Percentiles rank a stretch among this genome's conserved stretches.
Evolutionary conservation across 1,284 basidiomycete genomes (phyloP).

Genomic region (Apiotrichum gracile): DNA sequence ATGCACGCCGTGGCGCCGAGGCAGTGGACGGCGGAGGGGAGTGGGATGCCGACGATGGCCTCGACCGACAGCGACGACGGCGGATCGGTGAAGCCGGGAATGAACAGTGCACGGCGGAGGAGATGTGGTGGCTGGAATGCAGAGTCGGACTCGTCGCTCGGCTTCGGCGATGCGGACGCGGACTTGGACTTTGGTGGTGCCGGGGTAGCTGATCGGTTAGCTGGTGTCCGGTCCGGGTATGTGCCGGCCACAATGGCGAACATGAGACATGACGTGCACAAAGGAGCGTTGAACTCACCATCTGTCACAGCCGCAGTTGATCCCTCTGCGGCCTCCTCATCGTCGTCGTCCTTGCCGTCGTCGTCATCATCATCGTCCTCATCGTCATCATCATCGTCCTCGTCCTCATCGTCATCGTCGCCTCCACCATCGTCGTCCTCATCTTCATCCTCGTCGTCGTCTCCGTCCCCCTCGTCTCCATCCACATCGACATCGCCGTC

Average conservation of each 20-base stretch:
- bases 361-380: conserved; percentile 21
- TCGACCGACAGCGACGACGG: conserved; percentile 73
- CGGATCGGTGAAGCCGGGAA: conserved; percentile 23
- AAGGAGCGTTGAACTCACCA: too few species aligned
- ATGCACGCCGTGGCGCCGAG: conserved; percentile 80
- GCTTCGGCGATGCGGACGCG: neutral
- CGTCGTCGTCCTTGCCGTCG: conserved; percentile 16
- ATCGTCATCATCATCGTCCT: conserved; percentile 18
- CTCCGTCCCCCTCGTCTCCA: conserved; percentile 22
- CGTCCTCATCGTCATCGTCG: conserved; percentile 15
- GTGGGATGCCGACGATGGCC: conserved; percentile 84
- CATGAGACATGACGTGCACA: too few species aligned
- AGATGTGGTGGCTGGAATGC: conserved; percentile 27
- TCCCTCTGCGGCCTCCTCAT: neutral
- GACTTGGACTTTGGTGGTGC: neutral
- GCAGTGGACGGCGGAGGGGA: conserved; percentile 78
- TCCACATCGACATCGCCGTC: conserved; percentile 18
- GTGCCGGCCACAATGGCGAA: too few species aligned
- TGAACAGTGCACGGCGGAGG: conserved; percentile 32
- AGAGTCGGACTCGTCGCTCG: neutral
- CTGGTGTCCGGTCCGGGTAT: too few species aligned
- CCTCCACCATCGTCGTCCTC: conserved; percentile 20
- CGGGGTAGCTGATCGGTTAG: neutral
- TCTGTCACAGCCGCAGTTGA: conserved; percentile 4
- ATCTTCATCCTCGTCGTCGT: conserved; percentile 24